A percentile compares a stretch with the other conserved stretches of the same genome.
These are phyloP conservation scores for Cladorrhinum sp. DNA, from an alignment of 2,329 filamentous ascomycete species.

Conservation along the genomic window DNA sequence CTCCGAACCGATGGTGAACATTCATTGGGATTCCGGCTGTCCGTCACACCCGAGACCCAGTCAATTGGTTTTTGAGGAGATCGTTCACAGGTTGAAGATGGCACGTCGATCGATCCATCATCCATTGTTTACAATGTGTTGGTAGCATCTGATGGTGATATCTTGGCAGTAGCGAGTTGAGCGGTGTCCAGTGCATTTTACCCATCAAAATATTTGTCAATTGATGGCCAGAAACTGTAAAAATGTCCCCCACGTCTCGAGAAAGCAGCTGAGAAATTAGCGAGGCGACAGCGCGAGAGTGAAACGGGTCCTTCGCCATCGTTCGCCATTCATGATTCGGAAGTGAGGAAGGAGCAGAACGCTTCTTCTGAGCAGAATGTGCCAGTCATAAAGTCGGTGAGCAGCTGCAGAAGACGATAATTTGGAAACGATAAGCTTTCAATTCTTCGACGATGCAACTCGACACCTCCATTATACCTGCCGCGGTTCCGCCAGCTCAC, in stretches of 20 bases:
- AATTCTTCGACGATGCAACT: slow-evolving; percentile 16
- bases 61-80: not conserved
- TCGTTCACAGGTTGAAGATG: not conserved
- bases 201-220: too few relatives aligned
- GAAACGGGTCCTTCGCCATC: slow-evolving; percentile 1
- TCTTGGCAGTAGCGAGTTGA: not conserved
- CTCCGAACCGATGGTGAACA: not conserved
- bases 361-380: slow-evolving; percentile 6
- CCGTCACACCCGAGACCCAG: not conserved
- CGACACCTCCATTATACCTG: slow-evolving; percentile 11
- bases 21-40: not conserved
- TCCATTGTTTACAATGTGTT: not conserved
- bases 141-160: not conserved
- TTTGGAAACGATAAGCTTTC: slow-evolving; percentile 24
- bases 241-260: not conserved
- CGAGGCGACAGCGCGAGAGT: not conserved
- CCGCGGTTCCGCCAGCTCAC: slow-evolving; percentile 1
- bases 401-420: slow-evolving; percentile 10
- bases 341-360: not conserved
- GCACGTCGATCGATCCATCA: not conserved
- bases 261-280: not conserved
- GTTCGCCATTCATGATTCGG: slow-evolving; percentile 3
- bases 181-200: too few relatives aligned
- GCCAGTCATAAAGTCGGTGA: slow-evolving; percentile 25
- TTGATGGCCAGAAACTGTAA: not conserved